Base-by-base conservation (phyloP, 1,284 basidiomycete species). In the Vanrija sp. region DNA sequence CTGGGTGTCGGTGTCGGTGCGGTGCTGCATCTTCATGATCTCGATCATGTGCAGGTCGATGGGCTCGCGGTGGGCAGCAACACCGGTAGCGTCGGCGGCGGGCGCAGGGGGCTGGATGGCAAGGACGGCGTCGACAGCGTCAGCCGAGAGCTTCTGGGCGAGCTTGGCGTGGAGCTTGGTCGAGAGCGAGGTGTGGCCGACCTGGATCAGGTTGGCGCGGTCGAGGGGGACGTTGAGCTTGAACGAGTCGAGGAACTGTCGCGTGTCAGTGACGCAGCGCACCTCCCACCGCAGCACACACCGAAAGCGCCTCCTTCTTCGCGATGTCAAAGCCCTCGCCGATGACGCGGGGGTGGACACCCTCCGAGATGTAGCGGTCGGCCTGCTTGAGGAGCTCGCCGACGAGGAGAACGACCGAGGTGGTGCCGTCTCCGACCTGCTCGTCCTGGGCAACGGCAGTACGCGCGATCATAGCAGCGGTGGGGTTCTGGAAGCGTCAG, bases 11-110 rank as follows among this genome's bases (percentile, higher is more conserved):
- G 91, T 93, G 57, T 96, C 93, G 51, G 89, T 94, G 71, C 93
- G 88, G 80, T 99, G 96, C 78, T 98, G 95, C 96, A 99, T 99
- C 82, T 98, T 98, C 95, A 98, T 98, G 67, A 98, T 87, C 78
- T 99, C 96, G 54, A 99, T 83, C 96, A 99, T 99, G 80, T 98
- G 95, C 61, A 99, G 80, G 80, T 99, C 96, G 72, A 99, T 96
- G 46, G 94, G 93, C 67, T 91, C 86, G 52, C 82, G 82, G 80
- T 83, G 87, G 66, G 86, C 83, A 64, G 86, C 85, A 62, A 81
- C 77, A 83, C 86, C 85, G 3, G 80, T 79, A 19, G 82, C 68
- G 38, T 68, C 74, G 15, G 69, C 66, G n/a, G 71, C 60, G 48
- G 86, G 83, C 15, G 83, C 78, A 21, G 85, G 84, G 25, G 88